A percentile compares a stretch with the other conserved stretches of the same genome.
phyloP scores from a whole-genome alignment of 306 rosid genomes.

The Acacia confusa region DNA sequence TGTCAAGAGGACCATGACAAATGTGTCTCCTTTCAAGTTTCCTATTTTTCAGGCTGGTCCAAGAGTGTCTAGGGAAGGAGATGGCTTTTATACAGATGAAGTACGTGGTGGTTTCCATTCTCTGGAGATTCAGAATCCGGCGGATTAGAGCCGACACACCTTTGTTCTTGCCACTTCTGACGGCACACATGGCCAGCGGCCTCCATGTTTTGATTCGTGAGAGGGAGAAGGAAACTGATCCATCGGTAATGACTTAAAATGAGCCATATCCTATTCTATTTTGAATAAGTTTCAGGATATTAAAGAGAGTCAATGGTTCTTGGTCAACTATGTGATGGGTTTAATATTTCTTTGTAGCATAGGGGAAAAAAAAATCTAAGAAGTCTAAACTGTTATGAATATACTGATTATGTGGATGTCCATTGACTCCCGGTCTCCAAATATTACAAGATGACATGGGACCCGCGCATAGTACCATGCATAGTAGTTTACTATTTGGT shows the following conservation, averaged over 20 bases:
- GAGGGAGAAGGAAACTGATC: conserved; percentile 36
- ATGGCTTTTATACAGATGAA: conserved; percentile 88
- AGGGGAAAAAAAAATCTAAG: not conserved
- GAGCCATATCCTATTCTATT: not conserved
- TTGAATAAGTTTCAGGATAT: not conserved
- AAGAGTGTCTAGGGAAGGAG: conserved; percentile 80
- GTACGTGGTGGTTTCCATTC: conserved; percentile 61
- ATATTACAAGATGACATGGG: too few relatives aligned
- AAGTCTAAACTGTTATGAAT: too few relatives aligned
- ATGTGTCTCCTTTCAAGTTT: conserved; percentile 55
- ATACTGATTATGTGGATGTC: too few relatives aligned
- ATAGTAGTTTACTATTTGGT: too few relatives aligned
- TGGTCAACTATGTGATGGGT: not conserved
- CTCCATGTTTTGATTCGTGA: conserved; percentile 50
- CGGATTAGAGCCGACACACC: conserved; percentile 45
- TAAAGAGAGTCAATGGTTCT: conserved; percentile 23
- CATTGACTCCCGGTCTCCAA: too few relatives aligned
- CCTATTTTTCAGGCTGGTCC: conserved; percentile 95
- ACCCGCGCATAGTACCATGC: too few relatives aligned
- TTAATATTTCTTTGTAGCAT: conserved; percentile 9
- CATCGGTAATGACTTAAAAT: conserved; percentile 2
- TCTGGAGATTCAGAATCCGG: conserved; percentile 49
- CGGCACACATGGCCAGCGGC: conserved; percentile 92
- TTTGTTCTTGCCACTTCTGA: conserved; percentile 69
- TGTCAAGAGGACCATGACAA: conserved; percentile 35